phyloP scores from a whole-genome alignment of 768 basidiomycete genomes.

The Termitomyces eurrhizus region DNA sequence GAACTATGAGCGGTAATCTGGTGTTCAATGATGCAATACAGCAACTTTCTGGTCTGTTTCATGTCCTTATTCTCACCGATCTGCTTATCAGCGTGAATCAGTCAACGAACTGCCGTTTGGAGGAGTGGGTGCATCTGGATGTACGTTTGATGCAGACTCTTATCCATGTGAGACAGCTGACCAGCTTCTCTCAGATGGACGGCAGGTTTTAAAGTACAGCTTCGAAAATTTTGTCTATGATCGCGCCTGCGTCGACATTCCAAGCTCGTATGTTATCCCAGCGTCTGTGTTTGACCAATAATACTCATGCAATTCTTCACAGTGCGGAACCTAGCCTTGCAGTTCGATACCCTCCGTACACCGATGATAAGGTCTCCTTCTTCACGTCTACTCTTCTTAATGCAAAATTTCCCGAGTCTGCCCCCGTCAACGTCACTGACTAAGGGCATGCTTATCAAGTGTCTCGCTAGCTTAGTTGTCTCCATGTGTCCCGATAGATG shows the following conservation, averaged over 20 bases:
- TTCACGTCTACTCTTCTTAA: slow-evolving; percentile 20
- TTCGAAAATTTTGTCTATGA: slow-evolving; percentile 54
- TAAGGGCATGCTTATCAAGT: background rate
- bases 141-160: slow-evolving; percentile 32
- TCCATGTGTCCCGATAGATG: background rate
- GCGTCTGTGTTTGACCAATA: background rate
- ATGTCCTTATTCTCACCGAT: background rate
- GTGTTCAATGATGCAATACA: slow-evolving; percentile 59
- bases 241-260: slow-evolving; percentile 45
- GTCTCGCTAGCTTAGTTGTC: background rate
- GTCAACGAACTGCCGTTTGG: slow-evolving; percentile 42
- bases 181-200: slow-evolving; percentile 41
- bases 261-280: slow-evolving; percentile 39
- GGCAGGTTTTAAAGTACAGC: slow-evolving; percentile 46
- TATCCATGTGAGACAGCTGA: background rate
- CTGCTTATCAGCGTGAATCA: slow-evolving; percentile 7
- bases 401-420: slow-evolving; percentile 20
- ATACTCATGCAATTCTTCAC: background rate
- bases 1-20: slow-evolving; percentile 54
- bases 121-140: slow-evolving; percentile 61
- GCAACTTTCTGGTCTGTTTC: slow-evolving; percentile 42
- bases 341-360: slow-evolving; percentile 51
- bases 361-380: slow-evolving; percentile 29
- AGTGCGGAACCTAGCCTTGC: slow-evolving; percentile 39
- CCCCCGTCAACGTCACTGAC: background rate